These are phyloP conservation scores for Eimeria zaria DNA, from an alignment of 169 alveolate genomes.

Conservation along the genomic window DNA sequence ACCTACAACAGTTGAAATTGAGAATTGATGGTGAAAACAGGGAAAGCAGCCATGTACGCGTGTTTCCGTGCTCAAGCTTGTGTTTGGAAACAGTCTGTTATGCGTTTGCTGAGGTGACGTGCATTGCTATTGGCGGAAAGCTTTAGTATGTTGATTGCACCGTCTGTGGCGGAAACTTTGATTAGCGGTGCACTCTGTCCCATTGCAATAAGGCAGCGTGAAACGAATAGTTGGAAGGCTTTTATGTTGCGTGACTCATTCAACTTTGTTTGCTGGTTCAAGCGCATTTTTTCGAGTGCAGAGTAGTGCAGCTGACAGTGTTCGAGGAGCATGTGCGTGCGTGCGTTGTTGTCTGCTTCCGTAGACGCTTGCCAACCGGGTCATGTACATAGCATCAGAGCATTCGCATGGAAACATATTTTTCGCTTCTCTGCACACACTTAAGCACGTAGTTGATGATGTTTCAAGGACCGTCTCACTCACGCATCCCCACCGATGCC, in stretches of 20 bases:
- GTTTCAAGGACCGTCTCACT: background rate
- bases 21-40: background rate
- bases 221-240: background rate
- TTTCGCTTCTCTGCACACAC: background rate
- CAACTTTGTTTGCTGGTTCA: background rate
- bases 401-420: background rate
- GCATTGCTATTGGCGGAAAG: background rate
- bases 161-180: background rate
- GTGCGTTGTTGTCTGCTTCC: background rate
- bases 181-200: background rate
- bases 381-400: background rate
- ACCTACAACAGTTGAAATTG: background rate
- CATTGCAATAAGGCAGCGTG: background rate
- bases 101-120: background rate
- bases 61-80: background rate
- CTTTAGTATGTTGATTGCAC: background rate
- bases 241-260: background rate
- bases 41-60: background rate
- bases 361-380: background rate
- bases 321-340: background rate
- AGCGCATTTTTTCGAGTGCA: background rate
- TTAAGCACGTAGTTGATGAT: background rate
- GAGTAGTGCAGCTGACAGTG: background rate
- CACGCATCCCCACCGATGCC: background rate
- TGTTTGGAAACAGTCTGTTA: background rate